phyloP scores from a whole-genome alignment of 306 rosid genomes.

The Prunus dulcis region DNA sequence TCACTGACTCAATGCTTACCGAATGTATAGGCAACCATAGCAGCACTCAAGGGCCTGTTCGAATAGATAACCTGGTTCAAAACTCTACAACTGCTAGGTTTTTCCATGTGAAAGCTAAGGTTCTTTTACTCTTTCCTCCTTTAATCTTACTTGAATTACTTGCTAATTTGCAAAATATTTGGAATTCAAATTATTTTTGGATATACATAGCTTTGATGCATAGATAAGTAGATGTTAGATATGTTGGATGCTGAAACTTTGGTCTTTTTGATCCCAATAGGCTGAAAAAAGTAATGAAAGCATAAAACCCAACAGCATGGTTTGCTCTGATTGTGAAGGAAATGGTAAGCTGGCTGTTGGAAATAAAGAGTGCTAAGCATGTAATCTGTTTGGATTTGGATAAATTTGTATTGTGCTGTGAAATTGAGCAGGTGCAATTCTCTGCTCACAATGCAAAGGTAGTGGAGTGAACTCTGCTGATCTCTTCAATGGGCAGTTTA shows the following conservation, averaged over 20 bases:
- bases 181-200: not conserved
- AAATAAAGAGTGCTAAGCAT: not conserved
- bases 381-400: not conserved
- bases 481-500: conserved; percentile 76
- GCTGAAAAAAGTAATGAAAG: conserved; percentile 40
- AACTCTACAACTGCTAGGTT: conserved; percentile 22
- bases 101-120: conserved; percentile 43
- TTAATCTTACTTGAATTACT: not conserved
- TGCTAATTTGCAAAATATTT: not conserved
- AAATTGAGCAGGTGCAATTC: conserved; percentile 51
- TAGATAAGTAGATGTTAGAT: not conserved
- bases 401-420: not conserved
- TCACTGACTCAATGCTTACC: conserved; percentile 5
- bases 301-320: conserved; percentile 64
- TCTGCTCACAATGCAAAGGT: conserved; percentile 76
- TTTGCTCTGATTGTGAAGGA: conserved; percentile 81
- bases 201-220: not conserved
- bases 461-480: conserved; percentile 74
- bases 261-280: conserved; percentile 27
- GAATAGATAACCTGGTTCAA: conserved; percentile 21
- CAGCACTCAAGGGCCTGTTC: conserved; percentile 21
- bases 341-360: conserved; percentile 47
- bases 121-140: conserved; percentile 6
- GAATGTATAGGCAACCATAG: conserved; percentile 1
- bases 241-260: not conserved